Evolutionary conservation across 1,139 yeast species (phyloP), one percentile per base, ranked within the genome.

Genomic region (Saccharomyces hybrid): DNA sequence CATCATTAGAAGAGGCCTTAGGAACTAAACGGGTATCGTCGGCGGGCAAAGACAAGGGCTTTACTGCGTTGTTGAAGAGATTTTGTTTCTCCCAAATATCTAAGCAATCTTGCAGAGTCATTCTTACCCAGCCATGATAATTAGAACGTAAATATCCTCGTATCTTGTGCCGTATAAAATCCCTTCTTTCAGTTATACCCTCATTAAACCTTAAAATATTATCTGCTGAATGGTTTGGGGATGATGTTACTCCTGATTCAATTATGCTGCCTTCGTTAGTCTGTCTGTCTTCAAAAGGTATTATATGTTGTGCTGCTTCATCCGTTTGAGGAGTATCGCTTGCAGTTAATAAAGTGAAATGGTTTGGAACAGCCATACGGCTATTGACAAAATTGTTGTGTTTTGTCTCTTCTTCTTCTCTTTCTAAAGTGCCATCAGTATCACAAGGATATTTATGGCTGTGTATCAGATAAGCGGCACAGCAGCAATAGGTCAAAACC

Each of bases 21-120:
- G 42, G 7, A 16, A 38, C 7, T 16, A 38, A 38, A 16, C 2
- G 42, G 8, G 42, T 38, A 8, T 38, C 42, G 8, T 38, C 13
- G 20, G 42, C 0, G 42, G 42, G 42, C 4, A 38, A 38, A 38
- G 42, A 38, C 23, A 38, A 8, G 2, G 42, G 0, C 9, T 8
- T 38, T 16, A 8, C 42, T n/a, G 47, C 47, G 8, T 53, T 54
- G 25, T 55, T 53, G 16, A 63, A 54, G 11, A 56, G 41, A 6
- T 55, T 51, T 31, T 57, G 57, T 47, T 64, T 58, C 48, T 62
- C 68, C 70, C 69, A 67, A 9, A 67, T 55, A 41, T 66, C 63
- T 25, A 66, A 49, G 49, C 60, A 64, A 52, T 65, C 69, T 47
- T 60, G 53, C 32, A 67, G 55, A 8, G 63, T 61, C 51, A 67